Evolutionary conservation across 2,329 filamentous ascomycete species (phyloP).

Genomic region (Alternaria sp.): DNA sequence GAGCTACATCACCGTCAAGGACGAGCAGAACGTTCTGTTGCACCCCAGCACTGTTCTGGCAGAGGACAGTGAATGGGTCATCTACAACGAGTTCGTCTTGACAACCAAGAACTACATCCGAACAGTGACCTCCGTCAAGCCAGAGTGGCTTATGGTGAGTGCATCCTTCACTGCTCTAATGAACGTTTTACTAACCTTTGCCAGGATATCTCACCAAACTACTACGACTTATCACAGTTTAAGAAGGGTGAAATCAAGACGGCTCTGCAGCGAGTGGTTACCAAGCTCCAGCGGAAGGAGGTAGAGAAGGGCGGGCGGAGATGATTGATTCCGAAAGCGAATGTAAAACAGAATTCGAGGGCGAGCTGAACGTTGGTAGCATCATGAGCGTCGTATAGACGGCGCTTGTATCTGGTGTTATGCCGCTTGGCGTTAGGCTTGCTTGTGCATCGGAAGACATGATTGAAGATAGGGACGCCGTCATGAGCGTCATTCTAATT

Average conservation of each 20-base stretch:
- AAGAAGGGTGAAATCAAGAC: constrained; percentile 84
- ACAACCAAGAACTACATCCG: constrained; percentile 98
- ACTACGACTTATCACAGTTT: constrained; percentile 87
- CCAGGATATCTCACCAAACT: constrained; percentile 89
- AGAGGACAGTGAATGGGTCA: constrained; percentile 91
- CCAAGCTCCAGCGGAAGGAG: constrained; percentile 62
- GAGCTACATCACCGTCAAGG: constrained; percentile 94
- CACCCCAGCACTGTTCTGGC: constrained; percentile 91
- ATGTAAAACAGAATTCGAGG: not conserved
- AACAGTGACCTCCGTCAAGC: constrained; percentile 87
- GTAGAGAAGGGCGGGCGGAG: constrained; percentile 26
- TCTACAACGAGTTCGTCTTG: constrained; percentile 98
- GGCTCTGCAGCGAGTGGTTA: constrained; percentile 61
- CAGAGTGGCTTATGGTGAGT: constrained; percentile 90
- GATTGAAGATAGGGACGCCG: not conserved
- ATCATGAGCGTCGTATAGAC: not conserved
- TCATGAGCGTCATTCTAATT: not conserved
- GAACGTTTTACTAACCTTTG: constrained; percentile 11
- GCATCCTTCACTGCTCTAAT: not conserved
- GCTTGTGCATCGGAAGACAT: not conserved
- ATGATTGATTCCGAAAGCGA: not conserved
- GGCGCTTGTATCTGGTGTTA: not conserved
- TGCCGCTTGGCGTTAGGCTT: not conserved
- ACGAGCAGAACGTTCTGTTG: constrained; percentile 89
- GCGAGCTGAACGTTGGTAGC: not conserved